Conservation (phyloP, 768 basidiomycete genomes). For the Rhodotorula graminis region DNA sequence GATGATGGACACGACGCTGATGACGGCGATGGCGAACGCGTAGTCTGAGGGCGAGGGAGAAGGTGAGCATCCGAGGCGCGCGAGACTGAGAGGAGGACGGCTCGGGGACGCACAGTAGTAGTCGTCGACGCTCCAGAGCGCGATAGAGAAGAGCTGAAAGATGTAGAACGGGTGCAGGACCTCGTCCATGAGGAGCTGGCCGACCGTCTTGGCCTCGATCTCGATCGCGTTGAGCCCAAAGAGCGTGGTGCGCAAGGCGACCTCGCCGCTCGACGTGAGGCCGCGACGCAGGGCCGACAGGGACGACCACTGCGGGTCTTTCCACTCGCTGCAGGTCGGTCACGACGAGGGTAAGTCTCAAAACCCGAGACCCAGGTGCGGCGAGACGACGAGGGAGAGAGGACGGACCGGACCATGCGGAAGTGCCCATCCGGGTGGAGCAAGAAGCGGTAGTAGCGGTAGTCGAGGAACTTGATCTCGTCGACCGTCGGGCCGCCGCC, state of each 20-base stretch:
- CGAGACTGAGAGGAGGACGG: background rate
- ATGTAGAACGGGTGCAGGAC: conserved; percentile 97
- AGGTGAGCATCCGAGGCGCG: background rate
- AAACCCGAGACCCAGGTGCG: too few species aligned
- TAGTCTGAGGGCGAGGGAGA: conserved; percentile 58
- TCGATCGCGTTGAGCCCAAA: conserved; percentile 86
- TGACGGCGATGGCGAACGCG: conserved; percentile 91
- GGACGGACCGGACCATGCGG: conserved; percentile 64
- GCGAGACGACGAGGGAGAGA: conserved; percentile 8
- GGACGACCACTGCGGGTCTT: conserved; percentile 68
- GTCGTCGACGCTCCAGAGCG: conserved; percentile 89
- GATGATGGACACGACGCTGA: conserved; percentile 73
- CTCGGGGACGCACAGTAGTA: conserved; percentile 56
- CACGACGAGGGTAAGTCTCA: too few species aligned
- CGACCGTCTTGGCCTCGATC: conserved; percentile 76
- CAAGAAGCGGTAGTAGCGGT: conserved; percentile 85
- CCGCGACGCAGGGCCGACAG: conserved; percentile 63
- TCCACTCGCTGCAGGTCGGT: conserved; percentile 67
- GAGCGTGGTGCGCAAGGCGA: conserved; percentile 61
- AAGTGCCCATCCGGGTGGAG: conserved; percentile 83
- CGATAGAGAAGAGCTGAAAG: conserved; percentile 92
- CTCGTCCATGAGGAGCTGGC: conserved; percentile 79
- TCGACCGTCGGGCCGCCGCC: conserved; percentile 46
- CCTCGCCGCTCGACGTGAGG: conserved; percentile 56
- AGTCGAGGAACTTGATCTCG: conserved; percentile 69